Conservation (phyloP, 1,139 yeast genomes). For the Suhomyces bolitotheri region DNA sequence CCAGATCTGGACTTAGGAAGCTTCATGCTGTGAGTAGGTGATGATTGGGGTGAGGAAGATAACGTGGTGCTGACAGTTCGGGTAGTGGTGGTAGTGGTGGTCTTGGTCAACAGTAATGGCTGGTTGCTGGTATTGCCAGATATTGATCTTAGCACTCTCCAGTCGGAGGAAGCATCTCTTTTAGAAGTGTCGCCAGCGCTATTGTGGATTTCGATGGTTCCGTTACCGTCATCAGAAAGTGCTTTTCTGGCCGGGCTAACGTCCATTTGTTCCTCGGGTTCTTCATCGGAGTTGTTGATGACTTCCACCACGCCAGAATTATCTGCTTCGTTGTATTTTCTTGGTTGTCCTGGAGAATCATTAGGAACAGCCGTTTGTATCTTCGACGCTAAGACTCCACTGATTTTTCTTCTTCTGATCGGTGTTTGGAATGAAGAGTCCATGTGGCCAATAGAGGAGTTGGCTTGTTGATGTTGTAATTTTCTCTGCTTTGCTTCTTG, state of each 20-base stretch:
- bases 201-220: conserved; percentile 18
- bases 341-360: conserved; percentile 96
- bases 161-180: conserved; percentile 29
- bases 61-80: conserved; percentile 48
- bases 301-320: conserved; percentile 30
- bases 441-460: conserved; percentile 32
- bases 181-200: conserved; percentile 26
- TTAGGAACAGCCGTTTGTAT: conserved; percentile 80
- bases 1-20: conserved; percentile 39
- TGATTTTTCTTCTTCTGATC: conserved; percentile 65
- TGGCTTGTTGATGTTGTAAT: conserved; percentile 32
- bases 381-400: conserved; percentile 68
- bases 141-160: conserved; percentile 46
- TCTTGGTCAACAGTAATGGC: conserved; percentile 47
- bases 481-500: conserved; percentile 47
- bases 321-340: conserved; percentile 56
- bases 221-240: conserved; percentile 17
- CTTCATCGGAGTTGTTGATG: conserved; percentile 43
- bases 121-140: conserved; percentile 38
- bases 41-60: conserved; percentile 43
- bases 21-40: conserved; percentile 24
- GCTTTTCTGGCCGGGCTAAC: conserved; percentile 24
- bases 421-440: conserved; percentile 67
- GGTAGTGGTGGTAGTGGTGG: conserved; percentile 51
- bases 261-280: conserved; percentile 25